Base-by-base conservation (phyloP, 2,329 filamentous ascomycete species). In the Epichloe baconii region DNA sequence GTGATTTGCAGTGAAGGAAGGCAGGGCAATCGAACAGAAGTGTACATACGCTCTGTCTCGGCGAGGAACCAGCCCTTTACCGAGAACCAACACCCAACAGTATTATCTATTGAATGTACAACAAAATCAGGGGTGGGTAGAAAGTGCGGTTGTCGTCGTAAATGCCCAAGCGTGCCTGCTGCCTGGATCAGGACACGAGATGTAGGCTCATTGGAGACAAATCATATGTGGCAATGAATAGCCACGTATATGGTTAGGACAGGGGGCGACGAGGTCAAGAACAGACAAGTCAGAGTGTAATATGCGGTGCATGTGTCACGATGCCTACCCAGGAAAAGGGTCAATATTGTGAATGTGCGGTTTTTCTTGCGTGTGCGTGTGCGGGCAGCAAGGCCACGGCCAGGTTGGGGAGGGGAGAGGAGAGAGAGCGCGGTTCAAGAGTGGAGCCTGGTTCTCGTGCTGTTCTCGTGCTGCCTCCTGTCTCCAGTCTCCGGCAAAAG, bases 101-200 rank as follows among this genome's bases (percentile, higher is more conserved):
- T 48, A 23, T 23, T 42, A 23, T 23, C 36, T n/a, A 41, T 40
- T 26, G 21, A 38, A 38, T n/a, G 36, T 38, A n/a, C 36, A n/a
- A 38, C n/a, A 8, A 21, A 21, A 43, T 17, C 41, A 21, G 41
- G 19, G 43, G n/a, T 4, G 15, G 38, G 10, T 15, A 2, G 15
- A 19, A 35, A n/a, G n/a, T n/a, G 41, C 41, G 40, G 31, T 44
- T 11, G 26, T 11, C 3, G 48, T 38, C 17, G 48, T 26, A 31
- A 38, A 44, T 49, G 48, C 48, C 41, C 23, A 44, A 44, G 15
- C 37, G 48, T 34, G 49, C 15, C 49, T 47, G 49, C 23, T 46
- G 37, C 44, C 31, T 43, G 35, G 23, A 21, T 51, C 44, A 36
- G 44, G 38, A 42, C 38, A 47, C 44, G 31, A 44, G 14, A 17